Conservation (phyloP, 1,284 basidiomycete species). For the Schizophyllum commune region DNA sequence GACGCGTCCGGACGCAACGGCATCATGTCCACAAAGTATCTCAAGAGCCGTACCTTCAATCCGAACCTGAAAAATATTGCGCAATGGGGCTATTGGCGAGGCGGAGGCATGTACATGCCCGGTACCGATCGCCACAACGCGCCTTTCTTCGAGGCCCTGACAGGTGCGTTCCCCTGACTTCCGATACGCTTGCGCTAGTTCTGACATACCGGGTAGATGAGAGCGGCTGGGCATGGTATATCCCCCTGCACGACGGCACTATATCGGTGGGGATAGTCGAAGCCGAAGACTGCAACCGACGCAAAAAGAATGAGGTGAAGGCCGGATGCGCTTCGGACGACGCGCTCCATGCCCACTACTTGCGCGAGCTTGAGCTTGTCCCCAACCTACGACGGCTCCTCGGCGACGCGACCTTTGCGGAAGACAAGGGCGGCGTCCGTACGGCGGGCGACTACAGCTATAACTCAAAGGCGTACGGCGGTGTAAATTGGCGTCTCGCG, state of each 20-base stretch:
- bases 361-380: constrained; percentile 19
- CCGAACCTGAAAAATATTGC: constrained; percentile 39
- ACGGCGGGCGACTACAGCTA: constrained; percentile 29
- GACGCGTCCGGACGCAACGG: constrained; percentile 41
- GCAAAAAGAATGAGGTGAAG: constrained; percentile 31
- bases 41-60: constrained; percentile 38
- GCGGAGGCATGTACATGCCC: constrained; percentile 25
- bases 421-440: constrained; percentile 24
- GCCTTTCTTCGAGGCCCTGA: constrained; percentile 34
- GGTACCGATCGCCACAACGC: constrained; percentile 28
- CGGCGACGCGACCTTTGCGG: constrained; percentile 7
- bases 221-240: constrained; percentile 37
- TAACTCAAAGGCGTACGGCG: constrained; percentile 18
- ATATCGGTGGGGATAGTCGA: constrained; percentile 29
- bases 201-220: constrained; percentile 19
- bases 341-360: constrained; percentile 30
- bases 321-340: constrained; percentile 27
- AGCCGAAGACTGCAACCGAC: constrained; percentile 27
- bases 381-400: constrained; percentile 21
- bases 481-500: constrained; percentile 16
- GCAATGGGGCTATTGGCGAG: constrained; percentile 45
- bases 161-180: constrained; percentile 17
- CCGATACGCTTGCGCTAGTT: neutral
- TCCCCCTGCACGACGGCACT: constrained; percentile 29
- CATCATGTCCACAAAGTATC: constrained; percentile 39